phyloP scores from a whole-genome alignment of 768 basidiomycete genomes.

The Tephrocybe rancida region DNA sequence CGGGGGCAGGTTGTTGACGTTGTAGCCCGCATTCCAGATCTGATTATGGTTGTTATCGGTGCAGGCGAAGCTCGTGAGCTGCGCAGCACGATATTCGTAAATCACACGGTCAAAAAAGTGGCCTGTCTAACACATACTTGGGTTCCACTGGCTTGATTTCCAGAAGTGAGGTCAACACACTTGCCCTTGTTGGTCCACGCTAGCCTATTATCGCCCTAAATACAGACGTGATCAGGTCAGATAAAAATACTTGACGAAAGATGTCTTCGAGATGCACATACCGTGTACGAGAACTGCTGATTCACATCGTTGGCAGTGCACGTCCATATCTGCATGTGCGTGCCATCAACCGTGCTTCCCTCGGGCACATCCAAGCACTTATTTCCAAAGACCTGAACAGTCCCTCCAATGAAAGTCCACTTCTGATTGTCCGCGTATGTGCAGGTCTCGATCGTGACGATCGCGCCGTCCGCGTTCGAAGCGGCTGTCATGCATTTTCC shows the following conservation, averaged over 20 bases:
- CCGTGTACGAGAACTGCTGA: conserved; percentile 50
- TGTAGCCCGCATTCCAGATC: conserved; percentile 54
- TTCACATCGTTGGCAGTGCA: conserved; percentile 42
- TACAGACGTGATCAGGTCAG: not conserved
- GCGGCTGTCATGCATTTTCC: conserved; percentile 52
- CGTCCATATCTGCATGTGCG: conserved; percentile 52
- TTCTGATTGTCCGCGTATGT: conserved; percentile 43
- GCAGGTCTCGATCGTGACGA: conserved; percentile 49
- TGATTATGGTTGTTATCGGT: conserved; percentile 44
- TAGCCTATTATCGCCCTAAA: conserved; percentile 36
- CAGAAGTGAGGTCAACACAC: conserved; percentile 49
- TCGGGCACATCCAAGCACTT: conserved; percentile 51
- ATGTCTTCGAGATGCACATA: conserved; percentile 22
- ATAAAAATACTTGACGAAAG: not conserved
- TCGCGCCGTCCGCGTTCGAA: conserved; percentile 48
- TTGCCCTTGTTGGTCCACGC: conserved; percentile 51
- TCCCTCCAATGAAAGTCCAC: conserved; percentile 47
- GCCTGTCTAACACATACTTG: conserved; percentile 36
- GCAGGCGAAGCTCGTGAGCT: conserved; percentile 53
- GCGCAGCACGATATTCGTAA: not conserved
- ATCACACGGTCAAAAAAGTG: not conserved
- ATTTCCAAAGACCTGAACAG: conserved; percentile 42
- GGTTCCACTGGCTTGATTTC: conserved; percentile 40
- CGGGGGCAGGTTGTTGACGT: conserved; percentile 38
- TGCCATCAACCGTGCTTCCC: conserved; percentile 43